Conservation (phyloP, 2,329 filamentous ascomycete species). For the Phoma sp. region DNA sequence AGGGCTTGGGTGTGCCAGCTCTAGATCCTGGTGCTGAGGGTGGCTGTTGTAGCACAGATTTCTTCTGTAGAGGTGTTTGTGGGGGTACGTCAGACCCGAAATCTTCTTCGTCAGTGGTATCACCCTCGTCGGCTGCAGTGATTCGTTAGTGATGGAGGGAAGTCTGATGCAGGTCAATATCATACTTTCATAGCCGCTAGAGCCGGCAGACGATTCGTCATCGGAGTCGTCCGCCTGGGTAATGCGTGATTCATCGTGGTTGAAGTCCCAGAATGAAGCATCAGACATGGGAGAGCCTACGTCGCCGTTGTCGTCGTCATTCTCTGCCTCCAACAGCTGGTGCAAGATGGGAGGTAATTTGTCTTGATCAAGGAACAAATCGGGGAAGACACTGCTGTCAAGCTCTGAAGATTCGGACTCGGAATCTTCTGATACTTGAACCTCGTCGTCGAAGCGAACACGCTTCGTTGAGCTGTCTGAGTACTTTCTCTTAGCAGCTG, state of each 20-base stretch:
- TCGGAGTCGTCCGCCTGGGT: conserved; percentile 42
- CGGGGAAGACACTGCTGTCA: conserved; percentile 72
- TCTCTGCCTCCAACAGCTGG: conserved; percentile 70
- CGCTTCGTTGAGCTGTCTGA: conserved; percentile 60
- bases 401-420: conserved; percentile 58
- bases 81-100: conserved; percentile 56
- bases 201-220: conserved; percentile 55
- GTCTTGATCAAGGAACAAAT: conserved; percentile 79
- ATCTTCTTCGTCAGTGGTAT: conserved; percentile 61
- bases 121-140: conserved; percentile 62
- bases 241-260: conserved; percentile 54
- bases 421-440: conserved; percentile 68
- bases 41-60: conserved; percentile 57
- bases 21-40: conserved; percentile 53
- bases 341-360: conserved; percentile 75
- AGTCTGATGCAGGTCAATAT: conserved; percentile 28
- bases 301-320: conserved; percentile 53
- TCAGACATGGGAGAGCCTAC: conserved; percentile 52
- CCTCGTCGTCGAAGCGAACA: conserved; percentile 74
- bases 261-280: conserved; percentile 68
- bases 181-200: conserved; percentile 67
- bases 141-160: conserved; percentile 53
- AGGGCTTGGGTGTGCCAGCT: conserved; percentile 47
- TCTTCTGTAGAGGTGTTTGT: conserved; percentile 50
- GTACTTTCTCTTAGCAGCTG: conserved; percentile 42